Evolutionary conservation across 257 asterid genomes (phyloP).

Genomic region (Nyctanthes arbortristis): DNA sequence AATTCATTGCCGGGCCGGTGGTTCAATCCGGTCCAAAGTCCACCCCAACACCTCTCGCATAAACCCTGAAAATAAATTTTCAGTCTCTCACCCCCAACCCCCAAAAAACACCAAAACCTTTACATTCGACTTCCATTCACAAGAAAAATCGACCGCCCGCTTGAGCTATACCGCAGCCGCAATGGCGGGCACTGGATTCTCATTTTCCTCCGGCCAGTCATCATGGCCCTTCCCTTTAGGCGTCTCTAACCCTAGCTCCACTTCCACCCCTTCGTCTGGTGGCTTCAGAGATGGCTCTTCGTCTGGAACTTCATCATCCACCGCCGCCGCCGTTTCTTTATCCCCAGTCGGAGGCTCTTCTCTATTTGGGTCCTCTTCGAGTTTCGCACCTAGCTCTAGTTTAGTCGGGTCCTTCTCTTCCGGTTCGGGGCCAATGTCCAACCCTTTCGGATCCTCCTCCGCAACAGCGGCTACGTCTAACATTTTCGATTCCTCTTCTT

Average conservation of each 20-base stretch:
- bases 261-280: conserved; percentile 45
- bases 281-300: conserved; percentile 36
- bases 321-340: background rate
- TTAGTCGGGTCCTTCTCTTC: conserved; percentile 35
- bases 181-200: conserved; percentile 59
- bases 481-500: background rate
- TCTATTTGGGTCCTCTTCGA: conserved; percentile 26
- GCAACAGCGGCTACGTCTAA: conserved; percentile 1
- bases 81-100: no score
- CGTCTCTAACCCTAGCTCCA: conserved; percentile 41
- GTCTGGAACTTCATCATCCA: conserved; percentile 29
- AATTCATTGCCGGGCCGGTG: no score
- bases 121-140: no score
- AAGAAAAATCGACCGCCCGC: conserved; percentile 1
- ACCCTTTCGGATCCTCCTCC: conserved; percentile 25
- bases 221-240: conserved; percentile 37
- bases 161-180: background rate
- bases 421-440: conserved; percentile 27
- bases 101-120: no score
- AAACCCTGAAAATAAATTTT: no score
- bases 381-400: background rate
- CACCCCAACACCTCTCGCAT: no score
- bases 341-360: background rate
- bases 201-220: conserved; percentile 40
- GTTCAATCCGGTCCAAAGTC: no score